phyloP scores from a whole-genome alignment of 2,329 filamentous ascomycete species.

The Colletotrichum sp. region DNA sequence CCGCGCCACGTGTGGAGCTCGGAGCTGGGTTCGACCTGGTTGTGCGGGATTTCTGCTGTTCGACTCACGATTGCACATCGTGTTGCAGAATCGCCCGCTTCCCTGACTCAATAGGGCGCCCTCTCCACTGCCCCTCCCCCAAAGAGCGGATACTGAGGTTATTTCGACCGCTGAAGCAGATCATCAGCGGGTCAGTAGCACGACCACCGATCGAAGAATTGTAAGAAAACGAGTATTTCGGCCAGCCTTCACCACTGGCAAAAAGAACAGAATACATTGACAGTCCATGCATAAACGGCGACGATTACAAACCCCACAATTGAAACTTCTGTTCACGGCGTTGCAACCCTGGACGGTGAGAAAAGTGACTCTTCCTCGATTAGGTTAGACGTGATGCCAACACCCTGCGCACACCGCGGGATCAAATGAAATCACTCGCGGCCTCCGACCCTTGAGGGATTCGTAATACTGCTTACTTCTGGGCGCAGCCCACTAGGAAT shows the following conservation, averaged over 20 bases:
- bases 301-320: not conserved
- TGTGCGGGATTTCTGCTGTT: not conserved
- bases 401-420: not conserved
- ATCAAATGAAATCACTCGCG: not conserved
- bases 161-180: not conserved
- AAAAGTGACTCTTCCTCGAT: not conserved
- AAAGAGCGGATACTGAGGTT: not conserved
- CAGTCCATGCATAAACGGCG: not conserved
- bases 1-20: not conserved
- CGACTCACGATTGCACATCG: not conserved
- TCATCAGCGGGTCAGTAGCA: not conserved
- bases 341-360: not conserved
- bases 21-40: not conserved
- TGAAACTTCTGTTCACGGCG: not conserved
- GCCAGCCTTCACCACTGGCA: not conserved
- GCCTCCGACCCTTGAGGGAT: not conserved
- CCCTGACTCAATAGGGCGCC: not conserved
- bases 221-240: not conserved
- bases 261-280: not conserved
- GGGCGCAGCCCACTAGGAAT: not conserved
- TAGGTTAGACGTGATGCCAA: not conserved
- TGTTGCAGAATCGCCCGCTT: not conserved
- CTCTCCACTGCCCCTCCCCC: not conserved
- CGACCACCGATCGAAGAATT: not conserved
- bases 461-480: not conserved